phyloP scores from a whole-genome alignment of 2,329 filamentous ascomycete species.

The Aspergillus sp. region DNA sequence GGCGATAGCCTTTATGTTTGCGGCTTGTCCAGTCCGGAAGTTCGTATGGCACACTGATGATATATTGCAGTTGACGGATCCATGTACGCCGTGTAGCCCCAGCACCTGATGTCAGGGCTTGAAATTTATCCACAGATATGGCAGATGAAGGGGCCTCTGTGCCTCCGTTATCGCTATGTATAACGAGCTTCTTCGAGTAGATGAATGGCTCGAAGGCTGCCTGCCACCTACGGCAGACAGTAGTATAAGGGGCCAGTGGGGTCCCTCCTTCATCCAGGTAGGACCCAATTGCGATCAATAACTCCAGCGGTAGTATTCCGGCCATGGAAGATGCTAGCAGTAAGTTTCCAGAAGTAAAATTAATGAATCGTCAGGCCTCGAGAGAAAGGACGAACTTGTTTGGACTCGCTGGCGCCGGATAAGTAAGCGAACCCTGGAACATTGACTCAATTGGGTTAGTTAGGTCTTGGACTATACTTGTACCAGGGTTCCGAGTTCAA shows the following conservation, averaged over 20 bases:
- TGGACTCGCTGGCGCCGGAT: no score
- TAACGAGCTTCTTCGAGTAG: neutral
- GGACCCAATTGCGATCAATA: neutral
- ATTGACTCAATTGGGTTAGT: no score
- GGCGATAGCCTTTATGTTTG: conserved; percentile 9
- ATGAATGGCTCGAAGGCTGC: neutral
- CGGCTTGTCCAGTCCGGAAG: conserved; percentile 12
- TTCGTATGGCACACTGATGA: conserved; percentile 13
- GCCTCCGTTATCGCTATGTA: neutral
- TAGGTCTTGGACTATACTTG: no score
- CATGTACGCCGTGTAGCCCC: neutral
- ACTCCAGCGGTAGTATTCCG: neutral
- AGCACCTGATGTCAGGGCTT: conserved; percentile 5
- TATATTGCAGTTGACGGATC: conserved; percentile 14
- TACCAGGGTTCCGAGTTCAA: no score
- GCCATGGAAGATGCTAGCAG: neutral
- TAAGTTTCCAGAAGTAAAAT: no score
- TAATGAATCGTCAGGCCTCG: no score
- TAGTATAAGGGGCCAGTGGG: neutral
- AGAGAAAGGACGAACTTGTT: no score
- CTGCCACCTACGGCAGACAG: conserved; percentile 5
- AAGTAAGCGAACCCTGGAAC: no score
- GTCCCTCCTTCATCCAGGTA: neutral
- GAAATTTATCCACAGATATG: neutral
- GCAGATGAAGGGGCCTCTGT: neutral